Evolutionary conservation across 805 yeast species (phyloP), one percentile per base, ranked within the genome.

Genomic region (Suhomyces sp.): DNA sequence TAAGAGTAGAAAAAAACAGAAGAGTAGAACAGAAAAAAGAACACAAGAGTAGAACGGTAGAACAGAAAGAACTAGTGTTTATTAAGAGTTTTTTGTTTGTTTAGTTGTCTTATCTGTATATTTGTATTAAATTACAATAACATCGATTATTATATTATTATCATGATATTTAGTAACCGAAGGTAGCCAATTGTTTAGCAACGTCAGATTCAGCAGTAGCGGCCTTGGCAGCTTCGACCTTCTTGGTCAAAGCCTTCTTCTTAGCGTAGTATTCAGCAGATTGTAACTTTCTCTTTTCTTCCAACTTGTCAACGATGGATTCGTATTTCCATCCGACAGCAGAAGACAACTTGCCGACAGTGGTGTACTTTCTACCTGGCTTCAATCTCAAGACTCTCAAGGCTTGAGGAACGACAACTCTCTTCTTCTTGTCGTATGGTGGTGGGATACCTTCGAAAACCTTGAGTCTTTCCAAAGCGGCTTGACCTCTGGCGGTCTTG

Each of bases 261-360:
- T 90, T 91, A 72, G 96, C 96, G 87, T 91, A 90, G 90, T 90
- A 94, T 81, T 96, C 99, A 74, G 96, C 96, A 71, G 97, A 86
- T 85, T 88, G 91, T 77, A 92, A 96, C 88, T 90, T 92, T 84
- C 99, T 89, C 92, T 96, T 93, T 81, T 91, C 97, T 86, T 94
- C 99, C 77, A 94, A 89, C 77, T 92, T 86, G 74, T 90, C 90
- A 70, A 94, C 99, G 75, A 94, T 87, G 63, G 94, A 91, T 83
- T 92, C 96, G 96, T 94, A 94, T 83, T 92, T 94, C 99, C 99
- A 94, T 79, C 99, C 99, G 69, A 94, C 97, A 72, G 97, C 86
- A 70, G 94, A 79, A 66, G 97, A 87, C 78, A 94, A 86, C 79
- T 94, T 91, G 78, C 96, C 96, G 70, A 94, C 90, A 64, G 97